These are phyloP conservation scores for Syzygium aromaticum DNA, from an alignment of 345 rosid genomes.

Conservation along the genomic window DNA sequence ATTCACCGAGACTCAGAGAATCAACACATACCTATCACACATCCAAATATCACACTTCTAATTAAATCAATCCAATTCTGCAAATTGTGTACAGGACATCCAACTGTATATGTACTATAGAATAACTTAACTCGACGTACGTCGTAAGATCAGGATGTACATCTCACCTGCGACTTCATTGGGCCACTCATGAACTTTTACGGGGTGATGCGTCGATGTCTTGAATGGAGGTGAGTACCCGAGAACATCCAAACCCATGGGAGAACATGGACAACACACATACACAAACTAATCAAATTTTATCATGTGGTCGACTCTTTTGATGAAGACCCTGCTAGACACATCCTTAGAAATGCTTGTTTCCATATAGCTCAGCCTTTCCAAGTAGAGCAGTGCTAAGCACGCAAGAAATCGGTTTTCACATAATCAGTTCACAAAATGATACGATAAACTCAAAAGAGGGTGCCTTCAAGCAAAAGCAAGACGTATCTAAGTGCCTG, in stretches of 20 bases:
- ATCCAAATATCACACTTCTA: too few relatives aligned
- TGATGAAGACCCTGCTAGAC: not conserved
- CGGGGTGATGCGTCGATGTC: not conserved
- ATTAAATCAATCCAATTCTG: too few relatives aligned
- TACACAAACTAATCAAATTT: not conserved
- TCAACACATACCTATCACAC: too few relatives aligned
- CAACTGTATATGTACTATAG: too few relatives aligned
- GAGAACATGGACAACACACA: not conserved
- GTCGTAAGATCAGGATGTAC: not conserved
- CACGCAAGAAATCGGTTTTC: too few relatives aligned
- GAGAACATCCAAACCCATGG: not conserved
- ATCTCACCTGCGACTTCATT: not conserved
- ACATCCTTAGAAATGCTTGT: not conserved
- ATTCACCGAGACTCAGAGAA: too few relatives aligned
- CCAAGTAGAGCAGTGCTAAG: too few relatives aligned
- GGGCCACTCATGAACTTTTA: not conserved
- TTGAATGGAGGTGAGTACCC: not conserved
- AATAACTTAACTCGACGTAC: not conserved
- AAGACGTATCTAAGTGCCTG: too few relatives aligned
- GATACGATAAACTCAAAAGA: too few relatives aligned
- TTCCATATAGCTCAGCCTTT: not conserved
- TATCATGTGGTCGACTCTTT: not conserved
- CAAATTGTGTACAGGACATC: too few relatives aligned
- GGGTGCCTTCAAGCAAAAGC: too few relatives aligned
- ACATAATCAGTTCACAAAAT: too few relatives aligned